Base-by-base conservation (phyloP, 352 stramenopile species). In the Phytophthora cactorum region DNA sequence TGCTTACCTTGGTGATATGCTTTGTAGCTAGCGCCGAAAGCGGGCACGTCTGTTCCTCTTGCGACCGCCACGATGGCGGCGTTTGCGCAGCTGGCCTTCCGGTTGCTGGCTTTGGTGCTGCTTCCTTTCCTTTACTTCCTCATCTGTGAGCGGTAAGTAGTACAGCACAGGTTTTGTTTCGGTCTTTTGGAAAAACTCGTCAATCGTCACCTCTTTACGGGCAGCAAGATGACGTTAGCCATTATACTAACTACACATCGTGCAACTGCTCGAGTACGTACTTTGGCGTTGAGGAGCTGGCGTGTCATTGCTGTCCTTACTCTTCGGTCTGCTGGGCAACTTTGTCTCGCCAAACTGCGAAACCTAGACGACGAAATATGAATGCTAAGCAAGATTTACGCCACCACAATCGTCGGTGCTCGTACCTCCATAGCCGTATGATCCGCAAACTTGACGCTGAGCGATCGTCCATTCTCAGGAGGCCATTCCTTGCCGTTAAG, bases 181-280 rank as follows among this genome's bases (percentile, higher is more conserved):
- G 1, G 89, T 96, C 62, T 92, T 92, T 29, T 80, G 66, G 63
- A 95, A 93, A 39, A 91, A 84, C 17, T 90, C 82, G 53, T 93
- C 82, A 59, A 93, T 82, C 14, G 84, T 82, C 50, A 74, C 71
- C 49, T 72, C 67, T 70, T 52, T 49, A 22, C 34, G 46, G 47
- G 65, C 44, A 66, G 17, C 44, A 65, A 43, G 52, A 22, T 43
- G 43, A 27, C 11, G 53, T 64, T 29, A 62, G 43, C 36, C 11
- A 7, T 39, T 31, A 9, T 9, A 38, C 44, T 27, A n/a, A 17
- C 31, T 32, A 31, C 45, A 45, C 17, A 36, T 47, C 0, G n/a
- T 54, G 12, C 29, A 60, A 17, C 36, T 14, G 32, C 12, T 32
- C 2, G 14, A 31, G 6, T 28, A 52, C 67, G 45, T 69, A 79